phyloP scores from a whole-genome alignment of 2,329 filamentous ascomycete species.

The Sclerotinia glacialis region DNA sequence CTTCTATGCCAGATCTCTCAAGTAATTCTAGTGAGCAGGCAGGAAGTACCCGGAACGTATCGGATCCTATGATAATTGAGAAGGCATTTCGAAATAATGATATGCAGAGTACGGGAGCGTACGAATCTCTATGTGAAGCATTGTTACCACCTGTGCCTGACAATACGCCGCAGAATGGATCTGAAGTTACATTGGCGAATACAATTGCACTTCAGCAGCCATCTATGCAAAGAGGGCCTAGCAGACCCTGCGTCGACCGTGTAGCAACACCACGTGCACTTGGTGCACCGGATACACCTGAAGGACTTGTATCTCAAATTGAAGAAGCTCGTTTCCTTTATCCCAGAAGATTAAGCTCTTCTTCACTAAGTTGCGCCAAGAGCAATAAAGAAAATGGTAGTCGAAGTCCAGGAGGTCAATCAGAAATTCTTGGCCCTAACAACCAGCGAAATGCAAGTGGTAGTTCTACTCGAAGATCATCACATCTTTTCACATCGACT shows the following conservation, averaged over 20 bases:
- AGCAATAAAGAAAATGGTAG: constrained; percentile 15
- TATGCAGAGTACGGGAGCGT: constrained; percentile 33
- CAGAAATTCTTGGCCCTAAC: neutral
- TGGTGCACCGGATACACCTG: neutral
- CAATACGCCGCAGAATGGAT: constrained; percentile 34
- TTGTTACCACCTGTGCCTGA: constrained; percentile 33
- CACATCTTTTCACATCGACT: constrained; percentile 28
- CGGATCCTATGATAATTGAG: constrained; percentile 35
- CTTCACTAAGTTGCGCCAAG: neutral
- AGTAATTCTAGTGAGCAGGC: constrained; percentile 29
- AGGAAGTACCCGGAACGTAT: constrained; percentile 41
- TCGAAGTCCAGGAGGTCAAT: neutral
- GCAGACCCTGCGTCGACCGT: constrained; percentile 1
- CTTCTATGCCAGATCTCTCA: constrained; percentile 49
- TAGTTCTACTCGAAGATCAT: constrained; percentile 25
- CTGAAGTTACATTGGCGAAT: neutral
- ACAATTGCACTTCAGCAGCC: constrained; percentile 4
- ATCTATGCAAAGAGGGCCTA: neutral
- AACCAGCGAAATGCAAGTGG: constrained; percentile 4
- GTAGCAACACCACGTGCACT: neutral
- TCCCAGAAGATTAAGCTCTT: constrained; percentile 17
- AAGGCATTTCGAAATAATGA: constrained; percentile 29
- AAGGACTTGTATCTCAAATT: constrained; percentile 13
- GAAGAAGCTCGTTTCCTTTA: constrained; percentile 8
- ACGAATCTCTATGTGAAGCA: constrained; percentile 37